A percentile compares a stretch with the other conserved stretches of the same genome.
phyloP scores from a whole-genome alignment of 139 green algal species.

The Chlamydomonas asymmetrica region DNA sequence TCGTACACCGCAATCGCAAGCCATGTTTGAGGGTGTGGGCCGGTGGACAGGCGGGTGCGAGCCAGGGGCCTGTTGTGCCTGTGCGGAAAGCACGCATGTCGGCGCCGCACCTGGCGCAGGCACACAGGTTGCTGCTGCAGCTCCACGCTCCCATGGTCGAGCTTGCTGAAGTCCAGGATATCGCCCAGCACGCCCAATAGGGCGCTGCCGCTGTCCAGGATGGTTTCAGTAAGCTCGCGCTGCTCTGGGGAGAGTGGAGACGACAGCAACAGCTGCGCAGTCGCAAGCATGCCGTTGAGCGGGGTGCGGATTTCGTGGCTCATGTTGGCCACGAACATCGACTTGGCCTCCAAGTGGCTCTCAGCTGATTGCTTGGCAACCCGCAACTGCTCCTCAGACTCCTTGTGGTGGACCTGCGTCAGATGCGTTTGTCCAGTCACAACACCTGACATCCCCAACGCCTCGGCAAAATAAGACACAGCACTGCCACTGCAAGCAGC shows the following conservation, averaged over 20 bases:
- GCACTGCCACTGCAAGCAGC: too few relatives aligned
- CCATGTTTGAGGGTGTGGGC: too few relatives aligned
- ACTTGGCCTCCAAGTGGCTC: slow-evolving; percentile 80
- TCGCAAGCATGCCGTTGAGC: slow-evolving; percentile 94
- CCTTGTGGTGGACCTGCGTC: slow-evolving; percentile 9
- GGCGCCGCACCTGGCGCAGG: slow-evolving; percentile 19
- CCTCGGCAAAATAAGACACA: too few relatives aligned
- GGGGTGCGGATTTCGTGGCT: slow-evolving; percentile 93
- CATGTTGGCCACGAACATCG: slow-evolving; percentile 92
- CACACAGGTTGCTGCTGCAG: slow-evolving; percentile 32
- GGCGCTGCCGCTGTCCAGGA: slow-evolving; percentile 38
- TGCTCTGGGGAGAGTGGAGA: slow-evolving; percentile 67
- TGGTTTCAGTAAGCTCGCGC: slow-evolving; percentile 85
- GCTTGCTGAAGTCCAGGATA: slow-evolving; percentile 85
- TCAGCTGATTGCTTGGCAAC: slow-evolving; percentile 33
- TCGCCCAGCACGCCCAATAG: slow-evolving; percentile 23
- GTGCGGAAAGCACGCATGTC: not conserved
- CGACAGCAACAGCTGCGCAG: slow-evolving; percentile 81
- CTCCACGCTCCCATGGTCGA: slow-evolving; percentile 37
- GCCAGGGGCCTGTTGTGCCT: too few relatives aligned
- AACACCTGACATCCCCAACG: too few relatives aligned
- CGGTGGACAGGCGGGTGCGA: too few relatives aligned
- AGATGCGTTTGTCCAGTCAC: too few relatives aligned
- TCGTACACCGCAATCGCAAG: too few relatives aligned
- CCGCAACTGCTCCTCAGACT: slow-evolving; percentile 15